phyloP scores from a whole-genome alignment of 78 protist genomes.

The Protostelium mycophagum region DNA sequence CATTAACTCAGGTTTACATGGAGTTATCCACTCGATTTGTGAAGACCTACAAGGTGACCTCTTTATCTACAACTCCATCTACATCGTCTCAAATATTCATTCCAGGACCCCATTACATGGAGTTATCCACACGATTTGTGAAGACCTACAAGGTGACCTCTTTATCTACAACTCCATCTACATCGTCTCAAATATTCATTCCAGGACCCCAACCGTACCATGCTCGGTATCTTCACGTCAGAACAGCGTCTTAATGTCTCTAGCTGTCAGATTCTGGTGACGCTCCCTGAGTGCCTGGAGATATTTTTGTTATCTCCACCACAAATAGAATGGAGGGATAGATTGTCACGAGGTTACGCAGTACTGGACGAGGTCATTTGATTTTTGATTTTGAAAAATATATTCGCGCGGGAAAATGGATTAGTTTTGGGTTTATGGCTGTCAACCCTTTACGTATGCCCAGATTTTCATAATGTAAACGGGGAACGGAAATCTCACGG shows the following conservation, averaged over 20 bases:
- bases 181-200: no score
- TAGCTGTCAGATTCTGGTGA: constrained; percentile 51
- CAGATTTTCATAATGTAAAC: no score
- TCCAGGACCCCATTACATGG: neutral
- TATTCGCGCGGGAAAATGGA: no score
- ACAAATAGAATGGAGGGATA: constrained; percentile 27
- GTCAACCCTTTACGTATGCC: no score
- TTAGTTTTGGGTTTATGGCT: no score
- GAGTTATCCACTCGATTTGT: neutral
- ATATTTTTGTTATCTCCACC: constrained; percentile 20
- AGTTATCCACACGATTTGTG: neutral
- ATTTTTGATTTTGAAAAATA: no score
- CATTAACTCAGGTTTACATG: neutral
- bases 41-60: neutral
- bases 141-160: neutral
- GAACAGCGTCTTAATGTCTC: constrained; percentile 18
- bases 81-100: neutral
- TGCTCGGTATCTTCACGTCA: constrained; percentile 37
- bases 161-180: no score
- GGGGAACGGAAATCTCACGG: no score
- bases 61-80: neutral
- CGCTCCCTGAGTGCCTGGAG: constrained; percentile 60
- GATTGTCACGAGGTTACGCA: constrained; percentile 41
- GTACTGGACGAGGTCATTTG: constrained; percentile 89
- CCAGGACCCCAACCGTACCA: neutral